Evolutionary conservation across 305 asterid genomes (phyloP).

Genomic region (Nicotiana rustica): DNA sequence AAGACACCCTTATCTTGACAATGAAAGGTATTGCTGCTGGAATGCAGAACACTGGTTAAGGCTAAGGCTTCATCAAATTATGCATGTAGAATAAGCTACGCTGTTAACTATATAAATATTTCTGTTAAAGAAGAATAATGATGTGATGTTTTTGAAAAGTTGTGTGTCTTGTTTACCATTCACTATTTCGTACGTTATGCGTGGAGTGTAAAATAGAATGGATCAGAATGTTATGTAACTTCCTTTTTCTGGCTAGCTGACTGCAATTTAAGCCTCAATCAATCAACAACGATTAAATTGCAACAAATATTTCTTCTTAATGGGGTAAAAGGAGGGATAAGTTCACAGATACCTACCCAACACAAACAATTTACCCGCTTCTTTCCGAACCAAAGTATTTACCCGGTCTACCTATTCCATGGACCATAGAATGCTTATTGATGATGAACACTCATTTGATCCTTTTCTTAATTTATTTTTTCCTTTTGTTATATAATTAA

Average conservation of each 20-base stretch:
- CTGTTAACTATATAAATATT: neutral
- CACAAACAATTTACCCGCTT: no score
- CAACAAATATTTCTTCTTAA: neutral
- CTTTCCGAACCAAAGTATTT: no score
- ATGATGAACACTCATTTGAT: no score
- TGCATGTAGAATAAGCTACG: conserved; percentile 8
- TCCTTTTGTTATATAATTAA: no score
- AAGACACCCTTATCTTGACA: conserved; percentile 83
- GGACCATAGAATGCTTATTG: no score
- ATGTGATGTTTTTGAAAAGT: neutral
- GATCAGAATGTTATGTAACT: neutral
- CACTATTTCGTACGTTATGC: neutral
- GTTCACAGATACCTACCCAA: no score
- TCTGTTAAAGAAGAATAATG: neutral
- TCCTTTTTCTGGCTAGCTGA: neutral
- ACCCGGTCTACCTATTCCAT: no score
- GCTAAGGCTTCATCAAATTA: neutral
- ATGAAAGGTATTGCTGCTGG: conserved; percentile 93
- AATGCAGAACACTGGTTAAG: conserved; percentile 79
- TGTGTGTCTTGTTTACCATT: neutral
- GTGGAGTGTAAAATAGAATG: neutral
- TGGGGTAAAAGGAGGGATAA: neutral
- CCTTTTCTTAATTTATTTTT: no score
- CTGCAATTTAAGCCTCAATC: neutral
- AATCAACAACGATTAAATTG: neutral